A percentile compares a stretch with the other conserved stretches of the same genome.
phyloP scores from a whole-genome alignment of 2,329 filamentous ascomycete species.

The Elsinoe fawcettii region DNA sequence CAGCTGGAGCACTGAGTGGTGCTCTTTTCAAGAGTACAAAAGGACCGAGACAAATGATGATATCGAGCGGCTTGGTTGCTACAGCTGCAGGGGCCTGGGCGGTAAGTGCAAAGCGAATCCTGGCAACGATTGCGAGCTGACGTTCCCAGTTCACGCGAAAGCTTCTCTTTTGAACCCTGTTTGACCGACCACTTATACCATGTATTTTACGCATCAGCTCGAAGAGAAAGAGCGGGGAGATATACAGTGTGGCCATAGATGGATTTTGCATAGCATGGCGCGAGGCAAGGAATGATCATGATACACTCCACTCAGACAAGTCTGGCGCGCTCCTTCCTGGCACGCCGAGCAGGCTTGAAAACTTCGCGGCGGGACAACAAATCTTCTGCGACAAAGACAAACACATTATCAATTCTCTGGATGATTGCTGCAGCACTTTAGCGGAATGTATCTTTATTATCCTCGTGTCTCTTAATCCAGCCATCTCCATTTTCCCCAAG shows the following conservation, averaged over 20 bases:
- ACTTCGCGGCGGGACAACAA: background rate
- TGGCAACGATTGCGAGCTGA: constrained; percentile 10
- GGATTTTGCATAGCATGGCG: constrained; percentile 16
- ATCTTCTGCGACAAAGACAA: background rate
- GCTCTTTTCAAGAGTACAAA: constrained; percentile 96
- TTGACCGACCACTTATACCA: background rate
- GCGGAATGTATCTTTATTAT: constrained; percentile 1
- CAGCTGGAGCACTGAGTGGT: constrained; percentile 78
- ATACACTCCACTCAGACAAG: constrained; percentile 14
- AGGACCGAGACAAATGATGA: constrained; percentile 84
- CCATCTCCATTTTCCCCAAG: background rate
- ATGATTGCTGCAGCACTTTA: background rate
- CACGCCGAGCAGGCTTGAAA: background rate
- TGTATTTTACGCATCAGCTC: constrained; percentile 13
- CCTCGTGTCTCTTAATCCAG: background rate
- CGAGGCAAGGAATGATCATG: background rate
- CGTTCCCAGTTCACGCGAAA: constrained; percentile 21
- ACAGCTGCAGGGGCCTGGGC: constrained; percentile 81
- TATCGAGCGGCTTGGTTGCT: constrained; percentile 84
- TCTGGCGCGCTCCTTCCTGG: background rate
- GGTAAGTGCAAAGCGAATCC: constrained; percentile 51
- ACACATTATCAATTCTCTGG: background rate
- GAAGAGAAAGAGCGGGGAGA: constrained; percentile 2
- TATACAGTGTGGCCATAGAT: constrained; percentile 3
- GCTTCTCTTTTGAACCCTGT: constrained; percentile 19